Evolutionary conservation across 257 asterid species (phyloP).

Genomic region (Thymus quinquecostatus): DNA sequence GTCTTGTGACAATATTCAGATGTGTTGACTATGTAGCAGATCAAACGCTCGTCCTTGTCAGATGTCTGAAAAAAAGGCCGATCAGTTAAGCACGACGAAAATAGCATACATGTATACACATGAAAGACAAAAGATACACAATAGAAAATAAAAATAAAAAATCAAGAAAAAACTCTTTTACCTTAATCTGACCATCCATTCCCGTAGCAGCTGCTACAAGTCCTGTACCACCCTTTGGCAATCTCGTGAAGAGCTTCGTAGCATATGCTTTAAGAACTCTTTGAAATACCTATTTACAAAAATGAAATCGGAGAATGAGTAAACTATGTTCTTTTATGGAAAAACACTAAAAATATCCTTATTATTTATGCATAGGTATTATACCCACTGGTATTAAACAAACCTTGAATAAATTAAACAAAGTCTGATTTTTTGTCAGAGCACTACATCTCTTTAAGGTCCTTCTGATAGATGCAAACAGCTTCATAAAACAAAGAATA

Average conservation of each 20-base stretch:
- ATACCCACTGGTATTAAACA: constrained; percentile 22
- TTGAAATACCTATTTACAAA: constrained; percentile 63
- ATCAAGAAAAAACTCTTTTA: constrained; percentile 19
- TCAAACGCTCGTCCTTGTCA: constrained; percentile 92
- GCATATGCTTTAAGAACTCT: constrained; percentile 95
- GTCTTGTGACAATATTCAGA: constrained; percentile 99
- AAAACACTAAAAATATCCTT: neutral
- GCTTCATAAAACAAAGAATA: constrained; percentile 51
- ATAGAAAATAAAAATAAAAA: neutral
- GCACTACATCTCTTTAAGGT: constrained; percentile 97
- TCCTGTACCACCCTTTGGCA: constrained; percentile 98
- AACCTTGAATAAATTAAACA: constrained; percentile 94
- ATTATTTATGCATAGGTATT: neutral
- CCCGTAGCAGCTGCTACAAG: constrained; percentile 99
- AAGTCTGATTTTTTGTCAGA: constrained; percentile 82
- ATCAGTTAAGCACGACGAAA: constrained; percentile 19
- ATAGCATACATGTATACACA: constrained; percentile 3
- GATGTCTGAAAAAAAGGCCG: constrained; percentile 70
- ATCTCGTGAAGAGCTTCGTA: constrained; percentile 80
- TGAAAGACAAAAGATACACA: neutral
- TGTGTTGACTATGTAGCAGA: constrained; percentile 95
- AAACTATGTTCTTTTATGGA: constrained; percentile 1
- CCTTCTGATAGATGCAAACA: constrained; percentile 83
- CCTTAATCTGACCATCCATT: constrained; percentile 99
- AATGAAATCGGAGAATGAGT: constrained; percentile 22